These are phyloP conservation scores for Bathelium albidoporum DNA, from an alignment of 495 filamentous ascomycete genomes.

Conservation along the genomic window DNA sequence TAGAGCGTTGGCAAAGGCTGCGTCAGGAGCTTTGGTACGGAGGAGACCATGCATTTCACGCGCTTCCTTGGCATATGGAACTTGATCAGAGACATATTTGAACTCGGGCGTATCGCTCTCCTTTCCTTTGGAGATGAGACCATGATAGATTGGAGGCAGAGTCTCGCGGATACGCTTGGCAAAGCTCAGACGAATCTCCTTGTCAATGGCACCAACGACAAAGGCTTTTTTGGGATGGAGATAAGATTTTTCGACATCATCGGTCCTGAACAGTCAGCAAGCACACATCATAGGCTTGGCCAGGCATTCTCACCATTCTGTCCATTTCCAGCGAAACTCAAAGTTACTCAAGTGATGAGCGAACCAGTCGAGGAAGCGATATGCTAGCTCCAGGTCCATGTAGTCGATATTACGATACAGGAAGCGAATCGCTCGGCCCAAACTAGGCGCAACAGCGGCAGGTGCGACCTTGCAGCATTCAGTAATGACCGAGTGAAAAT, in stretches of 20 bases:
- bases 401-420: slow-evolving; percentile 68
- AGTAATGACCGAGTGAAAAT: slow-evolving; percentile 89
- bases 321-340: slow-evolving; percentile 99
- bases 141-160: slow-evolving; percentile 73
- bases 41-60: slow-evolving; percentile 68
- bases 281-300: background rate
- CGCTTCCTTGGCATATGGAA: slow-evolving; percentile 71
- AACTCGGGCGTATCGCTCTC: slow-evolving; percentile 91
- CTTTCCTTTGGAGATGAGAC: slow-evolving; percentile 71
- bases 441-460: slow-evolving; percentile 86
- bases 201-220: slow-evolving; percentile 81
- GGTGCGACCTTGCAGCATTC: slow-evolving; percentile 93
- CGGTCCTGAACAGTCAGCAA: slow-evolving; percentile 42
- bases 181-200: slow-evolving; percentile 94
- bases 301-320: slow-evolving; percentile 61
- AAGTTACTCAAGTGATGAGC: slow-evolving; percentile 97
- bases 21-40: slow-evolving; percentile 69
- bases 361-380: slow-evolving; percentile 96
- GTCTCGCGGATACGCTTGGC: slow-evolving; percentile 92
- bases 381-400: slow-evolving; percentile 77
- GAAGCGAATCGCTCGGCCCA: slow-evolving; percentile 88
- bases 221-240: slow-evolving; percentile 86
- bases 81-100: slow-evolving; percentile 70
- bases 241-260: slow-evolving; percentile 66
- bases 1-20: slow-evolving; percentile 68